Evolutionary conservation across 805 yeast species (phyloP).

Genomic region (Zygoascus flipseniorum): DNA sequence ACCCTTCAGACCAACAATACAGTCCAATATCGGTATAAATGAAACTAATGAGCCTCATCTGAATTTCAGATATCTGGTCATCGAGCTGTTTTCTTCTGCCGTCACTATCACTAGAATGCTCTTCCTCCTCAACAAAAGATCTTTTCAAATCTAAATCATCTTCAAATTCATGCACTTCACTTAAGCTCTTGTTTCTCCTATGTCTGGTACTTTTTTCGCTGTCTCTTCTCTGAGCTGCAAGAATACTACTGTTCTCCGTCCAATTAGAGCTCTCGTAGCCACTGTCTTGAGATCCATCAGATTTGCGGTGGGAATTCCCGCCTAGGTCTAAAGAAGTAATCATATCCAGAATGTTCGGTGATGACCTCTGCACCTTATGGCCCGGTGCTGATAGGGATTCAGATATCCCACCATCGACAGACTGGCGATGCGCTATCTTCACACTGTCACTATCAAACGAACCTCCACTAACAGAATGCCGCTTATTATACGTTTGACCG

Average conservation of each 20-base stretch:
- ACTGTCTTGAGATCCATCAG: background rate
- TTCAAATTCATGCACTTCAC: background rate
- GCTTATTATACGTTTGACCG: background rate
- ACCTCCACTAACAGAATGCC: background rate
- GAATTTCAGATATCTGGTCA: conserved; percentile 13
- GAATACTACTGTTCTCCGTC: background rate
- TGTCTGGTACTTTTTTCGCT: conserved; percentile 3
- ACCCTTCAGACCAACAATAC: conserved; percentile 21
- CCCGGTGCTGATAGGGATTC: conserved; percentile 1
- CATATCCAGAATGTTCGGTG: conserved; percentile 19
- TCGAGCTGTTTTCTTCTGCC: conserved; percentile 13
- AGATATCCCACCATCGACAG: conserved; percentile 1
- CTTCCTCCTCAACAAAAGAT: conserved; percentile 1
- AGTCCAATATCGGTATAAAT: conserved; percentile 26
- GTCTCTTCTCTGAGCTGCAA: background rate
- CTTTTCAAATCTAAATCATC: background rate
- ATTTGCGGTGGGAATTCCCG: background rate
- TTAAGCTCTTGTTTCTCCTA: conserved; percentile 15
- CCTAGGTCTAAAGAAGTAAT: conserved; percentile 15
- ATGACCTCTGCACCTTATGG: conserved; percentile 14
- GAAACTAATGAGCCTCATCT: conserved; percentile 20
- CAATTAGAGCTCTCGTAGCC: background rate
- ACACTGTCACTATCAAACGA: background rate
- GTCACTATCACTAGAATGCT: conserved; percentile 4
- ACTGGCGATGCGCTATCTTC: background rate